phyloP scores from a whole-genome alignment of 2,329 filamentous ascomycete genomes.

The Meredithiella fracta region DNA sequence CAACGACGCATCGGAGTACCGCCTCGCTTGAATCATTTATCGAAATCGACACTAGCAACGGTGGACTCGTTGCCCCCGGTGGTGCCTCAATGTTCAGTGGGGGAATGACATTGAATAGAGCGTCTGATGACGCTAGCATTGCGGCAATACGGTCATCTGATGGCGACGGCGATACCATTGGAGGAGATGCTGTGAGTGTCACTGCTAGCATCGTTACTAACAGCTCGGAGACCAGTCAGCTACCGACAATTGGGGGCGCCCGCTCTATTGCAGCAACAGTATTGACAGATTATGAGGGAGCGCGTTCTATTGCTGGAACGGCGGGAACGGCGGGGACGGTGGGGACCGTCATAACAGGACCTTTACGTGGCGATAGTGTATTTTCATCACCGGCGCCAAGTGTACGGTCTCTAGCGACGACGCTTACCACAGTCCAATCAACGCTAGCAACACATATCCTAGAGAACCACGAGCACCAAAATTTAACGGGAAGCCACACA shows the following conservation, averaged over 20 bases:
- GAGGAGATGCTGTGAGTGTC: constrained; percentile 9
- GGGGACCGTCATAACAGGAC: constrained; percentile 49
- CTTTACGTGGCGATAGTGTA: constrained; percentile 53
- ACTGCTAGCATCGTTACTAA: constrained; percentile 13
- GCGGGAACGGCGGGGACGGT: constrained; percentile 52
- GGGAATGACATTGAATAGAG: constrained; percentile 25
- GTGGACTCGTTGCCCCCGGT: constrained; percentile 17
- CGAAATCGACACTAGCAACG: constrained; percentile 11
- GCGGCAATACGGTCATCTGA: neutral
- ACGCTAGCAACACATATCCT: constrained; percentile 28
- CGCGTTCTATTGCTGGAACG: constrained; percentile 53
- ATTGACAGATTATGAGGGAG: constrained; percentile 66
- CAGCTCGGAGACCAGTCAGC: constrained; percentile 23
- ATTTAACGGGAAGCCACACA: constrained; percentile 21
- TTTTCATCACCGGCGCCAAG: constrained; percentile 74
- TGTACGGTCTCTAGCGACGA: constrained; percentile 65
- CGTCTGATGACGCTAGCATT: constrained; percentile 1
- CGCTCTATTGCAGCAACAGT: constrained; percentile 64
- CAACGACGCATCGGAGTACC: constrained; percentile 8
- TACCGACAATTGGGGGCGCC: constrained; percentile 35
- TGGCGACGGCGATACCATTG: neutral
- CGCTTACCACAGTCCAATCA: constrained; percentile 72
- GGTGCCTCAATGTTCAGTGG: constrained; percentile 40
- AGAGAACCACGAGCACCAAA: constrained; percentile 25
- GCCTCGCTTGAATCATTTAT: constrained; percentile 12